These are phyloP conservation scores for Colletotrichum caudatum DNA, from an alignment of 2,329 filamentous ascomycete species.

Conservation along the genomic window DNA sequence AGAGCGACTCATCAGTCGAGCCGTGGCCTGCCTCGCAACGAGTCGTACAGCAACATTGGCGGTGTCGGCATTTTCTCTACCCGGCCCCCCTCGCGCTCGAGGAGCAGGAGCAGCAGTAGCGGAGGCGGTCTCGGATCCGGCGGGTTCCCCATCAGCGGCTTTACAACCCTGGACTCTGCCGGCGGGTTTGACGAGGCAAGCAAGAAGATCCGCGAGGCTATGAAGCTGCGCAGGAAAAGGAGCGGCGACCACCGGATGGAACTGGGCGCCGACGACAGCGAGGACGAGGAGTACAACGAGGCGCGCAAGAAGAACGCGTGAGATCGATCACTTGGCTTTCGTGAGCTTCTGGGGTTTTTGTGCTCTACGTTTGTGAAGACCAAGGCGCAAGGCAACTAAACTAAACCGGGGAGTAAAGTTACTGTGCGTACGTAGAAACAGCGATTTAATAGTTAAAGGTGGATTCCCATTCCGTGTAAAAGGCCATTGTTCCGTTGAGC, in stretches of 20 bases:
- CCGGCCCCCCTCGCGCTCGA: conserved; percentile 82
- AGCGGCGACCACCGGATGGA: conserved; percentile 54
- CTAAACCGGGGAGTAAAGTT: not conserved
- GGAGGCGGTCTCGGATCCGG: conserved; percentile 71
- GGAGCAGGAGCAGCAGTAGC: conserved; percentile 76
- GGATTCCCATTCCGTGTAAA: conserved; percentile 21
- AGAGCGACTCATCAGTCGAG: conserved; percentile 67
- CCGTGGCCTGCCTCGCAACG: conserved; percentile 79
- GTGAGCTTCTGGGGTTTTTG: not conserved
- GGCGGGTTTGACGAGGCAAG: conserved; percentile 86
- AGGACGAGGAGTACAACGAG: conserved; percentile 58
- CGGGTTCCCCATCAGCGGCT: conserved; percentile 75
- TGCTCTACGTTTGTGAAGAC: not conserved
- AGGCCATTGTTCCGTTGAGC: conserved; percentile 1
- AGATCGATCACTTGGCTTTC: not conserved
- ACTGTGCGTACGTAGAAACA: conserved; percentile 25
- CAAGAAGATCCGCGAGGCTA: conserved; percentile 84
- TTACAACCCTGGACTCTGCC: conserved; percentile 75
- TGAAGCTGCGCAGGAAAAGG: conserved; percentile 73
- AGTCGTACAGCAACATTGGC: conserved; percentile 92
- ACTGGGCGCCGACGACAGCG: conserved; percentile 55
- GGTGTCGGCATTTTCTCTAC: conserved; percentile 92
- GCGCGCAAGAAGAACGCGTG: conserved; percentile 56
- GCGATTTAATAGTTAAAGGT: conserved; percentile 15
- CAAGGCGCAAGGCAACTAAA: not conserved